phyloP scores from a whole-genome alignment of 495 filamentous ascomycete species.

The Lepraria neglecta region DNA sequence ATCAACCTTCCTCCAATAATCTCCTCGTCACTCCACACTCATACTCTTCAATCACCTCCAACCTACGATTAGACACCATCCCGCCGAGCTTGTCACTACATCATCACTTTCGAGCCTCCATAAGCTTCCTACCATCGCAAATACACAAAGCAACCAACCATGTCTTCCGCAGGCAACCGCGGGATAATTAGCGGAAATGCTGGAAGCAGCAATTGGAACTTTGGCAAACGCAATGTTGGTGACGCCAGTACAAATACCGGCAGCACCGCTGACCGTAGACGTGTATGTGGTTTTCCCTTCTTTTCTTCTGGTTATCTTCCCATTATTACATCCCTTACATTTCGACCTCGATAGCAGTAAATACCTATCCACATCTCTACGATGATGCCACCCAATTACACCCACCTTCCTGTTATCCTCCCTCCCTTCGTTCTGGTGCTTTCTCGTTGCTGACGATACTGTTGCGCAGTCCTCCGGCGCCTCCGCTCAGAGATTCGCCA shows the following conservation, averaged over 20 bases:
- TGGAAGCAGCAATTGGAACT: constrained; percentile 4
- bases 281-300: constrained; percentile 10
- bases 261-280: constrained; percentile 23
- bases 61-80: too few relatives aligned
- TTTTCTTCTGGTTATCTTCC: not conserved
- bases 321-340: not conserved
- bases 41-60: too few relatives aligned
- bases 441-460: constrained; percentile 6
- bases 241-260: not conserved
- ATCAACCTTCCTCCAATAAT: too few relatives aligned
- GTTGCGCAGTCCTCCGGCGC: constrained; percentile 25
- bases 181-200: constrained; percentile 21
- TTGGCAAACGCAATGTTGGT: not conserved
- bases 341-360: not conserved
- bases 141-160: constrained; percentile 5
- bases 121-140: not conserved
- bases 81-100: too few relatives aligned
- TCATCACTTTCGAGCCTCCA: not conserved
- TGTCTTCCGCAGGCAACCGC: constrained; percentile 22
- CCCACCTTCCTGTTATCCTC: constrained; percentile 13
- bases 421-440: not conserved
- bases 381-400: not conserved
- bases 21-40: too few relatives aligned
- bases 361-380: not conserved
- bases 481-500: constrained; percentile 39